Evolutionary conservation across 2,329 filamentous ascomycete species (phyloP), one percentile per base, ranked within the genome.

Genomic region (Cadophora malorum): DNA sequence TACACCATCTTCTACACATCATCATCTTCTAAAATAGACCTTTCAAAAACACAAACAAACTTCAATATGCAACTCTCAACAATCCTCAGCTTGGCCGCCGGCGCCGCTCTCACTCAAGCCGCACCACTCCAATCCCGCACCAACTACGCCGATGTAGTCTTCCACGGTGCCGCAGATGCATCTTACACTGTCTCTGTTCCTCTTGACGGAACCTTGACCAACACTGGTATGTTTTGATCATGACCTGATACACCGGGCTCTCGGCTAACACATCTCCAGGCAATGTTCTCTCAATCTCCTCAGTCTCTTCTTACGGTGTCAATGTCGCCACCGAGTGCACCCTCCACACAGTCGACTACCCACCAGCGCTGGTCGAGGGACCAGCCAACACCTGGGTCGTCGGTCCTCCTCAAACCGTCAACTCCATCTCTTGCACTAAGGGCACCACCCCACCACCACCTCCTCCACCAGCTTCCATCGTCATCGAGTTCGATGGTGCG

Each of bases 321-420:
- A 56, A 74, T 25, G 63, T 74, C 38, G 62, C 52, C 10, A 50
- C 69, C 3, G 66, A 70, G 62, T 76, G 74, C 53, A 69, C 60
- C 1, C 70, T 76, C 49, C 60, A 67, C 16, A 72, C 74, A 19
- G 74, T 76, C 16, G 72, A 75, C 67, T 69, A 69, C 10, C 58
- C 70, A 3, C 72, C 73, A 1, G 68, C 70, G 8, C 71, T 76
- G n/a, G 71, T 75, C 28, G 58, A 65, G 50, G 71, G 71, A 4
- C 69, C 70, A n/a, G 12, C 64, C 7, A 66, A 69, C 3, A 72
- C 69, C 5, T 76, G 74, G 74, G 65, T 55, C 4, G 66, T 75
- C 14, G 74, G 74, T 2, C 74, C 74, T n/a, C 74, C 74, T 21
- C 70, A 75, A 45, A 75, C 71, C 0, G 69, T 75, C 33, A 67